A percentile compares a stretch with the other conserved stretches of the same genome.
Evolutionary conservation across 345 rosid genomes (phyloP).

Genomic region (Dipteronia sinensis): DNA sequence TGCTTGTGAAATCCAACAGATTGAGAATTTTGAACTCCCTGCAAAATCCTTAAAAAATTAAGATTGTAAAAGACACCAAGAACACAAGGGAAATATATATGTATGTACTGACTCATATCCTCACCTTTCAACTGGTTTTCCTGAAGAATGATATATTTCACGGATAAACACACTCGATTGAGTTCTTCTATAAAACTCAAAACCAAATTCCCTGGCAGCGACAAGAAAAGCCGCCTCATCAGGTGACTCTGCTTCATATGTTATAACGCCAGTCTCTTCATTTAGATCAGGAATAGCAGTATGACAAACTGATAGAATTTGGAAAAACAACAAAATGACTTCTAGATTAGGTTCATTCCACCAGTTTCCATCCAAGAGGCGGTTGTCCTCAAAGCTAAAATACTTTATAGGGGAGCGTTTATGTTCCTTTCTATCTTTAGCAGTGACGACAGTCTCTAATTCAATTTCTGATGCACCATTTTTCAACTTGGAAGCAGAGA

Average conservation of each 20-base stretch:
- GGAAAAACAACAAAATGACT: slow-evolving; percentile 63
- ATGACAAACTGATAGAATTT: slow-evolving; percentile 86
- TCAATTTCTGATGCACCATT: slow-evolving; percentile 64
- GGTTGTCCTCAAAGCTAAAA: slow-evolving; percentile 83
- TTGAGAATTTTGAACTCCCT: slow-evolving; percentile 94
- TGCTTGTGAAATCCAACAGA: slow-evolving; percentile 92
- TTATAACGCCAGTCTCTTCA: slow-evolving; percentile 66
- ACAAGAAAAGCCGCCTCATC: slow-evolving; percentile 95
- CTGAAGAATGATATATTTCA: slow-evolving; percentile 57
- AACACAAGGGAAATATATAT: slow-evolving; percentile 10
- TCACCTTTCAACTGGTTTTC: slow-evolving; percentile 72
- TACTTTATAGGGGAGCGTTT: slow-evolving; percentile 60
- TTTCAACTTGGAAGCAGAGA: slow-evolving; percentile 34
- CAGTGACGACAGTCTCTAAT: slow-evolving; percentile 61
- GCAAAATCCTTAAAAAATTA: slow-evolving; percentile 32
- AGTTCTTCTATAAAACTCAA: slow-evolving; percentile 85
- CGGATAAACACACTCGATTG: slow-evolving; percentile 77
- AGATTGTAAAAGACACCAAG: slow-evolving; percentile 19
- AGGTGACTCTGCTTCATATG: slow-evolving; percentile 97
- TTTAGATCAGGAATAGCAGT: slow-evolving; percentile 94
- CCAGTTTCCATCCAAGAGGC: slow-evolving; percentile 86
- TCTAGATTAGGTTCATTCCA: slow-evolving; percentile 66
- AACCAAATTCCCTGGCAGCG: slow-evolving; percentile 97
- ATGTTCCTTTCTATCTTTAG: slow-evolving; percentile 41
- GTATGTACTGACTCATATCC: slow-evolving; percentile 18